phyloP scores from a whole-genome alignment of 345 rosid genomes.

The Euphorbia peplus region DNA sequence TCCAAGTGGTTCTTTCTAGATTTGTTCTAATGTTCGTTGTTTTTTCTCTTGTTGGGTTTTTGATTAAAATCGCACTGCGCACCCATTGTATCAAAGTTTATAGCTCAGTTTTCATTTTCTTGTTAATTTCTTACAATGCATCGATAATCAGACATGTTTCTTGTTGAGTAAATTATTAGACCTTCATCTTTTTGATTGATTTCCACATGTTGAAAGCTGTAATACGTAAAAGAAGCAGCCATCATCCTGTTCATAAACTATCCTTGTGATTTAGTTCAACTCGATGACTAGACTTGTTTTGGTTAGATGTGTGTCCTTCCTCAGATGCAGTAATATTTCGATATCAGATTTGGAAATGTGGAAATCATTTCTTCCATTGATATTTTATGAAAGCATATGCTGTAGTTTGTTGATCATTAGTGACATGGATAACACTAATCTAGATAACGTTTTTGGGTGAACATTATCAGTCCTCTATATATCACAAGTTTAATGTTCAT shows the following conservation, averaged over 20 bases:
- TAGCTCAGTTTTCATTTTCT: background rate
- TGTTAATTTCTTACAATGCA: background rate
- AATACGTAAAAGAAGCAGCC: background rate
- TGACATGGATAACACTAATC: background rate
- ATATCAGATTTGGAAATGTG: background rate
- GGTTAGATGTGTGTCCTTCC: background rate
- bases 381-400: background rate
- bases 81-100: too few species aligned
- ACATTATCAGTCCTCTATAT: background rate
- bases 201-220: background rate
- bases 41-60: too few species aligned
- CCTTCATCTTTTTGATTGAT: background rate
- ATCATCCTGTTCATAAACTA: background rate
- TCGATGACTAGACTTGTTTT: background rate
- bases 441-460: background rate
- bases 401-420: background rate
- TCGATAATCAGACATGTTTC: background rate
- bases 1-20: too few species aligned
- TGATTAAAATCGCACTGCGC: too few species aligned
- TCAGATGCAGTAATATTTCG: background rate
- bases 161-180: background rate
- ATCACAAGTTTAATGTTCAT: background rate
- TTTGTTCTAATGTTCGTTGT: too few species aligned
- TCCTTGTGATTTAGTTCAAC: background rate
- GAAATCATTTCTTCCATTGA: background rate